A percentile compares a stretch with the other conserved stretches of the same genome.
These are phyloP conservation scores for Trichoderma atroviride DNA, from an alignment of 2,329 filamentous ascomycete genomes.

Conservation along the genomic window DNA sequence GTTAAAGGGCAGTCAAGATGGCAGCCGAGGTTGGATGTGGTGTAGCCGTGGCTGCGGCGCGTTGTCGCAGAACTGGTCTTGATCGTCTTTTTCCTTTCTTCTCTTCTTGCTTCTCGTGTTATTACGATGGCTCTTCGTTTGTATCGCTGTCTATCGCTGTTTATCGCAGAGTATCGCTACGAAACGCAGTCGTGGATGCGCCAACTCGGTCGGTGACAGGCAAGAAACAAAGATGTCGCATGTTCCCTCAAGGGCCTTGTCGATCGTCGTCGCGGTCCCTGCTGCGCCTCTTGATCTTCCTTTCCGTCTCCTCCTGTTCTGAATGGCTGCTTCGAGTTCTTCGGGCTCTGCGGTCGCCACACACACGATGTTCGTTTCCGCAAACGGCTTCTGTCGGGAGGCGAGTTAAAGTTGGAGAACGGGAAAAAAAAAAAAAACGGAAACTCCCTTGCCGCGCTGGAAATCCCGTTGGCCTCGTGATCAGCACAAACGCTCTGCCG, in stretches of 20 bases:
- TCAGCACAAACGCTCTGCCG: slow-evolving; percentile 12
- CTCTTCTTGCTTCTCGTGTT: not conserved
- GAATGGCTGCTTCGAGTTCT: not conserved
- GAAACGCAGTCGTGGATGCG: slow-evolving; percentile 25
- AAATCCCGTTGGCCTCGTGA: slow-evolving; percentile 18
- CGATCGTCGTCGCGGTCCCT: not conserved
- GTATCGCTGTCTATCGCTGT: slow-evolving; percentile 14
- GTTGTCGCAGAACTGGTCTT: not conserved
- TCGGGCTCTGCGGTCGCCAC: slow-evolving; percentile 3
- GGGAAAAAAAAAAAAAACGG: not conserved
- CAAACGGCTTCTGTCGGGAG: slow-evolving; percentile 13
- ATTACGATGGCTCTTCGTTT: not conserved
- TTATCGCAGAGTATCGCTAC: not conserved
- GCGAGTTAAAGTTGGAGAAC: not conserved
- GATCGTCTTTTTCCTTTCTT: not conserved
- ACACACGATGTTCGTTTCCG: slow-evolving; percentile 12
- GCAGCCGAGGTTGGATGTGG: not conserved
- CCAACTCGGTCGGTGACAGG: slow-evolving; percentile 20
- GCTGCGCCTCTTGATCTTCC: not conserved
- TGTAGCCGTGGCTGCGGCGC: slow-evolving; percentile 1
- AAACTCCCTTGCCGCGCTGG: not conserved
- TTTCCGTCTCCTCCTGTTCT: not conserved
- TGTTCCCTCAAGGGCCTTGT: slow-evolving; percentile 8
- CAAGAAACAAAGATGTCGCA: slow-evolving; percentile 13
- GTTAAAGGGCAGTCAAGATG: not conserved